phyloP scores from a whole-genome alignment of 495 filamentous ascomycete genomes.

The Cudoniella acicularis region DNA sequence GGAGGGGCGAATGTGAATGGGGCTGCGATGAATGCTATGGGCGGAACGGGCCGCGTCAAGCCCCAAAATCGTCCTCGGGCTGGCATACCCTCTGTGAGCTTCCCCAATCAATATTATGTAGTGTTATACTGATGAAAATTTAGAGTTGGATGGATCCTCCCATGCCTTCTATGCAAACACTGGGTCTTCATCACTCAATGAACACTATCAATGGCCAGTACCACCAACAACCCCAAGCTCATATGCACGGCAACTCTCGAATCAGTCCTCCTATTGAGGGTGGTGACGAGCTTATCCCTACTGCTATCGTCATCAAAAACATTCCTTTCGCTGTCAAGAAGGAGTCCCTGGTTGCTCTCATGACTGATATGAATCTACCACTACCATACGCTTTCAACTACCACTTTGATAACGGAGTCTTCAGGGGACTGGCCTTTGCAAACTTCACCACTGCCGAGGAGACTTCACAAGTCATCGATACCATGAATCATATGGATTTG shows the following conservation, averaged over 20 bases:
- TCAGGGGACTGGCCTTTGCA: slow-evolving; percentile 92
- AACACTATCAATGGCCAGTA: slow-evolving; percentile 24
- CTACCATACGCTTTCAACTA: slow-evolving; percentile 99
- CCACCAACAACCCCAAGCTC: slow-evolving; percentile 20
- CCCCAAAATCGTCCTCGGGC: slow-evolving; percentile 39
- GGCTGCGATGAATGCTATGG: slow-evolving; percentile 45
- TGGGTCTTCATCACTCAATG: background rate
- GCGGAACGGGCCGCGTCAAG: slow-evolving; percentile 40
- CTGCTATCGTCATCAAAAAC: slow-evolving; percentile 98
- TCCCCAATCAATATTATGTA: background rate
- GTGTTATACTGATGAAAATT: background rate
- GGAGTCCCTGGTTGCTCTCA: slow-evolving; percentile 85
- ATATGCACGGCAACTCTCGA: slow-evolving; percentile 17
- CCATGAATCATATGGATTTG: slow-evolving; percentile 91
- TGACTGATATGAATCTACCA: slow-evolving; percentile 87
- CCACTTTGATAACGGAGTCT: slow-evolving; percentile 97
- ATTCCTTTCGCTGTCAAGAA: slow-evolving; percentile 98
- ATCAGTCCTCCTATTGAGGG: slow-evolving; percentile 25
- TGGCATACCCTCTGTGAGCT: slow-evolving; percentile 45
- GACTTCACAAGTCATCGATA: slow-evolving; percentile 83
- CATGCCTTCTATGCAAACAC: slow-evolving; percentile 24
- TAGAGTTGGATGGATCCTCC: slow-evolving; percentile 46
- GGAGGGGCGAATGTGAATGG: slow-evolving; percentile 36
- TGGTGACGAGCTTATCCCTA: slow-evolving; percentile 87
- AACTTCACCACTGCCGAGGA: slow-evolving; percentile 97